A percentile compares a stretch with the other conserved stretches of the same genome.
Evolutionary conservation across 2,329 filamentous ascomycete genomes (phyloP).

Genomic region (Fusarium goolgardi): DNA sequence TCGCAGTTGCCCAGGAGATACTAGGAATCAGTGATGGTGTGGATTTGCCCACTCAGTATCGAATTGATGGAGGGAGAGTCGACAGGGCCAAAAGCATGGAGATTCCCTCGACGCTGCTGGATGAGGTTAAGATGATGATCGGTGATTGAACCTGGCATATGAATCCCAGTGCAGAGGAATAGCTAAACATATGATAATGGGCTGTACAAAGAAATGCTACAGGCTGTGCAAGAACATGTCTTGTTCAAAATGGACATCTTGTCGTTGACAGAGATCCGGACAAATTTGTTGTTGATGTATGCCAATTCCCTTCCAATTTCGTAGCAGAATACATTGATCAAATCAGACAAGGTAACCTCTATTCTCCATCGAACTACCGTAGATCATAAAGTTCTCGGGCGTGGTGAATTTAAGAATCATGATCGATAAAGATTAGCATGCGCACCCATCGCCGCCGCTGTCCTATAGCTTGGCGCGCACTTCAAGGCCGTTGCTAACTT

Average conservation of each 20-base stretch:
- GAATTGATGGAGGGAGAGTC: constrained; percentile 51
- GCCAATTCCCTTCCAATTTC: not conserved
- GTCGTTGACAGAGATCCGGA: not conserved
- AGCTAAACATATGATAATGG: not conserved
- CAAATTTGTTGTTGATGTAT: constrained; percentile 6
- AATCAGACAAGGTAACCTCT: not conserved
- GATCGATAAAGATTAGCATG: constrained; percentile 37
- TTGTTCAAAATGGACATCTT: not conserved
- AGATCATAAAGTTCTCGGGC: constrained; percentile 1
- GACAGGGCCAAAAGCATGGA: constrained; percentile 36
- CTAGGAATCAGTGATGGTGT: constrained; percentile 54
- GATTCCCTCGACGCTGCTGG: constrained; percentile 43
- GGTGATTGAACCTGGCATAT: constrained; percentile 17
- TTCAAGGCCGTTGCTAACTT: constrained; percentile 58
- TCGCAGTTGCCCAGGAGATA: constrained; percentile 72
- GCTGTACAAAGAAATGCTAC: not conserved
- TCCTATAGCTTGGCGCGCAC: constrained; percentile 49
- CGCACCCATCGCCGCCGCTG: constrained; percentile 40
- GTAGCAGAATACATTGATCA: not conserved
- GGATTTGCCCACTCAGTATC: constrained; percentile 59
- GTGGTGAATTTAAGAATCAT: not conserved
- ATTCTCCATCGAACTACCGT: not conserved
- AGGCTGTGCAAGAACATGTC: not conserved
- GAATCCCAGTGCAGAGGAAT: not conserved
- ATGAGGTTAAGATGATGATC: constrained; percentile 44